Evolutionary conservation across 2,329 filamentous ascomycete species (phyloP).

Genomic region (Arthrocladium fulminans): DNA sequence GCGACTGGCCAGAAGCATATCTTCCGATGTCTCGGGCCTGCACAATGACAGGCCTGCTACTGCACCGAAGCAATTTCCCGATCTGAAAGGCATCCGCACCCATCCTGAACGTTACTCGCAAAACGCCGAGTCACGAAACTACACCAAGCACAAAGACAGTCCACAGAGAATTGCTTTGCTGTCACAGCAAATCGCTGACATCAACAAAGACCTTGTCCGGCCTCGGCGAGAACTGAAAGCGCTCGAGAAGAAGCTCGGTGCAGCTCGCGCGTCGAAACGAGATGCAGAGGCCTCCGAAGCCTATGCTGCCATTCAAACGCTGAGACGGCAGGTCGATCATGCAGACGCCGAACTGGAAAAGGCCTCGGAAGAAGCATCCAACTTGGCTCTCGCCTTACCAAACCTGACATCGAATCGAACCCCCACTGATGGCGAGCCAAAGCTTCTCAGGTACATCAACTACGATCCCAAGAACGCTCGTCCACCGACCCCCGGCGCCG

Average conservation of each 20-base stretch:
- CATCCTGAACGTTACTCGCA: conserved; percentile 70
- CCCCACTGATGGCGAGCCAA: conserved; percentile 51
- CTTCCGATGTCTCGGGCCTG: background rate
- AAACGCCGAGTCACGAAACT: conserved; percentile 82
- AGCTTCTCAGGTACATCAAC: conserved; percentile 64
- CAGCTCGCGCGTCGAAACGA: conserved; percentile 25
- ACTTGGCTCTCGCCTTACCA: conserved; percentile 68
- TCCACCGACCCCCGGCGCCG: conserved; percentile 35
- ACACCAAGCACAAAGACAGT: conserved; percentile 47
- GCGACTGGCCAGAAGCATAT: background rate
- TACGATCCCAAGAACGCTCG: conserved; percentile 45
- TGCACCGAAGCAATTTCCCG: conserved; percentile 69
- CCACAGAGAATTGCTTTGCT: conserved; percentile 43
- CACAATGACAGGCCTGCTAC: conserved; percentile 50
- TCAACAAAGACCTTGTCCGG: conserved; percentile 33
- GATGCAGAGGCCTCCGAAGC: conserved; percentile 4
- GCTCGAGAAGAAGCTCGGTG: conserved; percentile 34
- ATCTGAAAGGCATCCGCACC: conserved; percentile 83
- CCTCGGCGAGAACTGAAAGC: conserved; percentile 37
- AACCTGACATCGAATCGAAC: conserved; percentile 75
- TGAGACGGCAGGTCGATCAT: conserved; percentile 21
- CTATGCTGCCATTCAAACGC: conserved; percentile 14
- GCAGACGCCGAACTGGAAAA: conserved; percentile 26
- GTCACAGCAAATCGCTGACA: conserved; percentile 29
- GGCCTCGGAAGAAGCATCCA: conserved; percentile 20